Evolutionary conservation across 2,329 filamentous ascomycete genomes (phyloP).

Genomic region (Arthrobotrys sinensis): DNA sequence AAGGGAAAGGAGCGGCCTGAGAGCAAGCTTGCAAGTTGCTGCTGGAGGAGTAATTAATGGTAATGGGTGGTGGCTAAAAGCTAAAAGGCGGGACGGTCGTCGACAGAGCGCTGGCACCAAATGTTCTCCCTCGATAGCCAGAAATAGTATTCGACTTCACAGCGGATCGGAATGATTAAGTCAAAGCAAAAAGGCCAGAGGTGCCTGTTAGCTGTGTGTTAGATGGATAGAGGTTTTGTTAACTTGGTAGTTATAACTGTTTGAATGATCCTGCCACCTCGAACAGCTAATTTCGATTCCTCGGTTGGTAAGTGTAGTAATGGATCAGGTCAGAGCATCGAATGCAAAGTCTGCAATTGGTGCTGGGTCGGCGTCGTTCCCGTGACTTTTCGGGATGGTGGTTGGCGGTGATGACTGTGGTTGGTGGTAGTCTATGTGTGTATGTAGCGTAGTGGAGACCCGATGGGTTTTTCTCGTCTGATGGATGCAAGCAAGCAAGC

Average conservation of each 20-base stretch:
- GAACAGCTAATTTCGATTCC: conserved; percentile 9
- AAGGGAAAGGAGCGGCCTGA: conserved; percentile 19
- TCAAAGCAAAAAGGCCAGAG: background rate
- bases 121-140: background rate
- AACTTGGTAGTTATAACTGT: conserved; percentile 9
- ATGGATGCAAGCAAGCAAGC: conserved; percentile 1
- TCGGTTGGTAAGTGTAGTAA: background rate
- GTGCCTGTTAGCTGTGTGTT: background rate
- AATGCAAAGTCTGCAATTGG: background rate
- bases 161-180: background rate
- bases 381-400: conserved; percentile 41
- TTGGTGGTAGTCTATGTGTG: background rate
- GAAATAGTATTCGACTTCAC: background rate
- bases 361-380: conserved; percentile 25
- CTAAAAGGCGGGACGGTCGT: conserved; percentile 11
- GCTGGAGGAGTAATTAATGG: background rate
- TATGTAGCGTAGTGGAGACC: conserved; percentile 13
- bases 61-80: background rate
- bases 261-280: conserved; percentile 32
- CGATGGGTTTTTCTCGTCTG: conserved; percentile 1
- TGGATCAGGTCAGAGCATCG: conserved; percentile 5
- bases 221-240: no score
- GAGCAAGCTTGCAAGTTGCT: background rate
- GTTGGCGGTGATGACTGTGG: conserved; percentile 11
- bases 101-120: no score